Evolutionary conservation across 495 filamentous ascomycete genomes (phyloP).

Genomic region (Aspergillus sclerotioniger): DNA sequence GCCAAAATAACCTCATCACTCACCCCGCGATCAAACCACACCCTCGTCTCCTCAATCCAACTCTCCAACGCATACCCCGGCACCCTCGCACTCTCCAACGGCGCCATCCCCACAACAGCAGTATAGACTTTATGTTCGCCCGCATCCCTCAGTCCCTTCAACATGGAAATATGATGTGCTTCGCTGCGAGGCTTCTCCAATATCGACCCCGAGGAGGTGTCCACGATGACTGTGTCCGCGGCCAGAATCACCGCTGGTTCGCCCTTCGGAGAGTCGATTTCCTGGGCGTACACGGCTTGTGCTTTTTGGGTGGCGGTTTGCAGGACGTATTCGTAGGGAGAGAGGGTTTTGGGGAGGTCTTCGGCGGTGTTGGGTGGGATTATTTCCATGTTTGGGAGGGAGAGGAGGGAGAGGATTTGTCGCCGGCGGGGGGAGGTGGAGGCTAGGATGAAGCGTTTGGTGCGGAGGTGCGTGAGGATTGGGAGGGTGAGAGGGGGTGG

Average conservation of each 20-base stretch:
- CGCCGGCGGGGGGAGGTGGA: conserved; percentile 81
- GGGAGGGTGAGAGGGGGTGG: conserved; percentile 74
- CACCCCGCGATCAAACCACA: conserved; percentile 70
- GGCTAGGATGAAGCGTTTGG: conserved; percentile 79
- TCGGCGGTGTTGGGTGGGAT: conserved; percentile 77
- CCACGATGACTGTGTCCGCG: conserved; percentile 89
- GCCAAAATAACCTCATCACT: conserved; percentile 79
- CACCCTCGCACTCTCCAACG: conserved; percentile 67
- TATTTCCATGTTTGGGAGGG: conserved; percentile 75
- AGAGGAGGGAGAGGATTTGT: conserved; percentile 71
- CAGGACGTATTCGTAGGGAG: conserved; percentile 86
- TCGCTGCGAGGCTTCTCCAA: conserved; percentile 86
- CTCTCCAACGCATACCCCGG: conserved; percentile 84
- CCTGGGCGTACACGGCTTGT: conserved; percentile 69
- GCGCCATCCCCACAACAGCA: conserved; percentile 76
- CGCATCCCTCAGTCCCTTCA: conserved; percentile 73
- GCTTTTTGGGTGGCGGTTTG: conserved; percentile 82
- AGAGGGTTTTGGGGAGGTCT: conserved; percentile 75
- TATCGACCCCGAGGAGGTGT: conserved; percentile 57
- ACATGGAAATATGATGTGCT: conserved; percentile 78
- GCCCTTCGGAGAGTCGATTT: conserved; percentile 57
- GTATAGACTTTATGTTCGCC: conserved; percentile 76
- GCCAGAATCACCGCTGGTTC: conserved; percentile 87
- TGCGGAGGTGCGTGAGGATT: conserved; percentile 65
- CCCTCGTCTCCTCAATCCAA: conserved; percentile 82